Evolutionary conservation across 139 green algal species (phyloP), one percentile per base, ranked within the genome.

Genomic region (Marvania coccoides): DNA sequence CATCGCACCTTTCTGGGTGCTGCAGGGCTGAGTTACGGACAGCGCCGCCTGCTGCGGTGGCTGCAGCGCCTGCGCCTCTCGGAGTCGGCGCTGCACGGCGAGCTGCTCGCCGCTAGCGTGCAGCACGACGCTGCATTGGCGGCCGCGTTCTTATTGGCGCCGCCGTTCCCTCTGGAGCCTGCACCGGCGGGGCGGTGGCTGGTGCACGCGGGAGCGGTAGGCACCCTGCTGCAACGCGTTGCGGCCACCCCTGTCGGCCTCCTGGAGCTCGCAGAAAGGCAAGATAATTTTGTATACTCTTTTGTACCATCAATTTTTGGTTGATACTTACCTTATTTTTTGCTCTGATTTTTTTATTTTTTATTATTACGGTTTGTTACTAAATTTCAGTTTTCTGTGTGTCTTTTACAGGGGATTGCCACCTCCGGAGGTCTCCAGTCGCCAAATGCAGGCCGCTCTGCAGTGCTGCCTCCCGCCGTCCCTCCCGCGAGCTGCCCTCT

Each of bases 91-190:
- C 30, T 37, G 1, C 69, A 76, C 31, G 28, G 63, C 24, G 40
- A 71, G 29, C 37, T 91, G 46, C 59, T 91, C 45, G 26, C 68
- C 6, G 67, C 40, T 8, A 65, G 71, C 6, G 62, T 73, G 13
- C 61, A 4, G 1, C 46, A n/a, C 0, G 39, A 71, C 29, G 77
- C 84, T 1, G 37, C 53, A 14, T 37, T 91, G 30, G 83, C 81
- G 12, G 71, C 66, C 1, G 70, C 80, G 35, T 74, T 85, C 19
- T 60, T 88, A 23, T 57, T 71, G 34, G 70, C 67, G n/a, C 46
- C 87, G 61, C 74, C 81, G 1, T 85, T 72, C 38, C 42, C 54
- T 6, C 55, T 91, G 38, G 83, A 90, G 68, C 84, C 84, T 1
- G 39, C 60, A 6, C 38, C 47, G 2, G 60, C 63, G 0, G 47